Evolutionary conservation across 192 early-diverging fungal species (phyloP).

Genomic region (Umbelopsis sp.): DNA sequence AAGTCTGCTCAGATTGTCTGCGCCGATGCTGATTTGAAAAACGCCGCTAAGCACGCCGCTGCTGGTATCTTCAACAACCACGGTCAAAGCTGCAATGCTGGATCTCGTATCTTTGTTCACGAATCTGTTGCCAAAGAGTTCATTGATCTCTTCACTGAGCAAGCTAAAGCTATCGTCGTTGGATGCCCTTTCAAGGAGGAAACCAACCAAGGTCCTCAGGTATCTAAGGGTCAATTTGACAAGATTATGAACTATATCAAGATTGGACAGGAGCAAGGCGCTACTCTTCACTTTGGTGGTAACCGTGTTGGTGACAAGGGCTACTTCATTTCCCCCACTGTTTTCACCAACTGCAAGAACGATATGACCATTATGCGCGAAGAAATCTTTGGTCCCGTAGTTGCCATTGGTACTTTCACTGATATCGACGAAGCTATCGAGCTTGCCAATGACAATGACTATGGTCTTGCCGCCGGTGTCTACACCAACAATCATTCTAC

Average conservation of each 20-base stretch:
- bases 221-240: conserved; percentile 67
- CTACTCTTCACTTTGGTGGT: conserved; percentile 58
- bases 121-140: conserved; percentile 67
- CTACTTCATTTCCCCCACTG: conserved; percentile 78
- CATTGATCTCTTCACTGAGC: conserved; percentile 57
- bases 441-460: conserved; percentile 72
- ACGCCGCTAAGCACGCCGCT: conserved; percentile 65
- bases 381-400: conserved; percentile 88
- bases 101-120: conserved; percentile 80
- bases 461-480: conserved; percentile 76
- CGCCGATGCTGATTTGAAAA: conserved; percentile 71
- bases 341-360: conserved; percentile 66
- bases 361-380: conserved; percentile 61
- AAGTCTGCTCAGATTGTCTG: conserved; percentile 84
- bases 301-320: conserved; percentile 64
- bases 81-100: conserved; percentile 82
- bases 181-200: conserved; percentile 68
- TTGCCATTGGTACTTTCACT: conserved; percentile 71
- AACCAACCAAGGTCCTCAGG: conserved; percentile 74
- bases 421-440: conserved; percentile 71
- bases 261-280: conserved; percentile 61
- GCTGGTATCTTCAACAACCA: conserved; percentile 77
- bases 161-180: conserved; percentile 58
- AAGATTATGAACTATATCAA: conserved; percentile 69
- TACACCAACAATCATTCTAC: conserved; percentile 72